Base-by-base conservation (phyloP, 1,284 basidiomycete species). In the Cryptococcus hybrid region DNA sequence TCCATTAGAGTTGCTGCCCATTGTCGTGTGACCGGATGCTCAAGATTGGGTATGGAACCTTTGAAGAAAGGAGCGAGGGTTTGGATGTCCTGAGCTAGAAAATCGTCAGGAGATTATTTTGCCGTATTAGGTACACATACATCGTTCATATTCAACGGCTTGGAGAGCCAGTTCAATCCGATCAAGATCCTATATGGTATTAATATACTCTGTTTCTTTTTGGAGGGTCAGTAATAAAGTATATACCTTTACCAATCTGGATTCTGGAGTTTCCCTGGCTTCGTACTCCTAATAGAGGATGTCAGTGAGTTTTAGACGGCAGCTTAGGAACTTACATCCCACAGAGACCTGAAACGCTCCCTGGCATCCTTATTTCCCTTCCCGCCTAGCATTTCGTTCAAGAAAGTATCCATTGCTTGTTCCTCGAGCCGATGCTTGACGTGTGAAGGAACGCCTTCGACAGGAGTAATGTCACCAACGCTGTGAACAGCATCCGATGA, bases 401-500 rank as follows among this genome's bases (percentile, higher is more conserved):
- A 83, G 74, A 97, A 92, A 61, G 90, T 90, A 55, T 89, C 84
- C 86, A 98, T 97, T 1, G 94, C 94, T 72, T 88, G 86, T 85
- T 92, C 73, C 61, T 76, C 76, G 8, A 78, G 64, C 56, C 74
- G 80, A 54, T 81, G 82, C 79, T 99, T 99, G 70, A 92, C 88
- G 3, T 82, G 81, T 65, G 90, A 89, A 0, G 87, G 78, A 6
- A 98, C 88, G 0, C 89, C 88, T 74, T 98, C 93, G 35, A 86
- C 82, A 0, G 95, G 95, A 0, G 93, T 85, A 56, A 98, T 95
- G 69, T 98, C 95, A 1, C 95, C 95, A 3, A 97, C 94, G 55
- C 70, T 74, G 62, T 13, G 47, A 47, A 7, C 18, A 42, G 40
- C 40, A 11, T 42, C 40, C n/a, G n/a, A 42, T n/a, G n/a, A 42